Percentiles rank a stretch among this genome's conserved stretches.
These are phyloP conservation scores for Penicillium digitatum DNA, from an alignment of 2,329 filamentous ascomycete genomes.

Conservation along the genomic window DNA sequence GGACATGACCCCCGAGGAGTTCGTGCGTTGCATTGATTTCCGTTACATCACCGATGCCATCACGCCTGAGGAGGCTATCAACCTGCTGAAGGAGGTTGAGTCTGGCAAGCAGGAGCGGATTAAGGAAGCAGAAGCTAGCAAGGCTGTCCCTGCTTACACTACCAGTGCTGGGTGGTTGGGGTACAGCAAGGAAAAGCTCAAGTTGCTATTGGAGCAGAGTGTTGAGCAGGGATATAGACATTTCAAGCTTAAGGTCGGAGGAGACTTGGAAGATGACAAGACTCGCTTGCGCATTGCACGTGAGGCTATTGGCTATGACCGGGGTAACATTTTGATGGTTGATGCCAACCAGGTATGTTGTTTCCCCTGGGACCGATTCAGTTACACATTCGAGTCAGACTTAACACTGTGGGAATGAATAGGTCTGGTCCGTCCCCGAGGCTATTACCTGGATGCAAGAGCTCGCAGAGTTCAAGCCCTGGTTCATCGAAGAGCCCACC, in stretches of 20 bases:
- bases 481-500: constrained; percentile 95
- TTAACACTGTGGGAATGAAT: background rate
- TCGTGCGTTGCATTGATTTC: constrained; percentile 87
- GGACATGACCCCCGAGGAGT: constrained; percentile 84
- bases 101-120: constrained; percentile 66
- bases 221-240: constrained; percentile 72
- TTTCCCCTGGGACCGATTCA: background rate
- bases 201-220: constrained; percentile 67
- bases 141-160: constrained; percentile 84
- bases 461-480: constrained; percentile 71
- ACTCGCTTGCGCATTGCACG: constrained; percentile 68
- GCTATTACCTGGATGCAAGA: constrained; percentile 82
- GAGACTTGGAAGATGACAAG: constrained; percentile 66
- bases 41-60: constrained; percentile 92
- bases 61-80: constrained; percentile 76
- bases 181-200: constrained; percentile 85
- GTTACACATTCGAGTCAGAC: background rate
- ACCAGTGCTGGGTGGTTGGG: constrained; percentile 90
- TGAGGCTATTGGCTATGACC: constrained; percentile 75
- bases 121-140: constrained; percentile 66
- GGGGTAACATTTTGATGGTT: constrained; percentile 82
- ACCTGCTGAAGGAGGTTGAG: constrained; percentile 63
- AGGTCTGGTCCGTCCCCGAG: constrained; percentile 82
- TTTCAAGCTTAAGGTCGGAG: constrained; percentile 90
- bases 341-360: constrained; percentile 74